phyloP scores from a whole-genome alignment of 2,329 filamentous ascomycete genomes.

The Paracoccidioides brasiliensis region DNA sequence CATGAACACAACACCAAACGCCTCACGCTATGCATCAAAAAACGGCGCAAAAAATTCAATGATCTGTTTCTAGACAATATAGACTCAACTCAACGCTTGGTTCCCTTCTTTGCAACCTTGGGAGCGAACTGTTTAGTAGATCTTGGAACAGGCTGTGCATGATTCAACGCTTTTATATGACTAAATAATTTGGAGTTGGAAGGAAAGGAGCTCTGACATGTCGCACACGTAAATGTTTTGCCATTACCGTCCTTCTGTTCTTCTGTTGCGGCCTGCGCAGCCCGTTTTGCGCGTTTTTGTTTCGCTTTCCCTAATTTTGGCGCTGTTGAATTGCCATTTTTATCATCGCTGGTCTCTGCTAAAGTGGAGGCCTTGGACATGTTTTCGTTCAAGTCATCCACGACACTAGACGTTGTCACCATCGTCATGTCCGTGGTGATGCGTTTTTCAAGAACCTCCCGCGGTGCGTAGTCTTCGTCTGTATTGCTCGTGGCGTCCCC shows the following conservation, averaged over 20 bases:
- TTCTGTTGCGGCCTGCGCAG: conserved; percentile 22
- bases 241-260: conserved; percentile 3
- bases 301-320: conserved; percentile 40
- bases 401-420: conserved; percentile 3
- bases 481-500: conserved; percentile 5
- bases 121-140: not conserved
- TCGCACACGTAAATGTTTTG: conserved; percentile 53
- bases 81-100: not conserved
- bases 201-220: conserved; percentile 65
- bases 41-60: not conserved
- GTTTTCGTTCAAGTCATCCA: conserved; percentile 11
- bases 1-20: not conserved
- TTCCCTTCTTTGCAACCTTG: conserved; percentile 7
- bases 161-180: conserved; percentile 53
- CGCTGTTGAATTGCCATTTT: conserved; percentile 11
- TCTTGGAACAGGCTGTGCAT: conserved; percentile 42
- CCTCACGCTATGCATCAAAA: not conserved
- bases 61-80: not conserved
- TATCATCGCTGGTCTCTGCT: conserved; percentile 7
- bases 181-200: conserved; percentile 61
- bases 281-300: conserved; percentile 39
- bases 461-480: conserved; percentile 29
- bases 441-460: conserved; percentile 29
- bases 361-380: conserved; percentile 9
- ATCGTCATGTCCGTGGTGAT: conserved; percentile 17